These are phyloP conservation scores for Tuber melanosporum DNA, from an alignment of 495 filamentous ascomycete genomes.

Conservation along the genomic window DNA sequence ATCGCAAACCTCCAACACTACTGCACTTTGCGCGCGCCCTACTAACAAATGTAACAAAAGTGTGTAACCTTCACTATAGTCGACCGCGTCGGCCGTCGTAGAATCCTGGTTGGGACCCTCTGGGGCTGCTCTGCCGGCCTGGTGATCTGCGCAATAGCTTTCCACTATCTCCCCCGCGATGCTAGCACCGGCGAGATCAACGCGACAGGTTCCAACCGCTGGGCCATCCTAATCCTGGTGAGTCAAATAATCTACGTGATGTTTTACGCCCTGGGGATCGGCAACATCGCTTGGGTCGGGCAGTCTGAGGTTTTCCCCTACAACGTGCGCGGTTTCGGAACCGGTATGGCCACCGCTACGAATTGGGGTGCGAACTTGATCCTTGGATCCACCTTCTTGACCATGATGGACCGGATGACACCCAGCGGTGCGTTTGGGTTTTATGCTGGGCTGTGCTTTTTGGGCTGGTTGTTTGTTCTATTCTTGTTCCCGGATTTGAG, in stretches of 20 bases:
- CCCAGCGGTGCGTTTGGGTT: conserved; percentile 69
- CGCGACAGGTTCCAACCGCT: conserved; percentile 26
- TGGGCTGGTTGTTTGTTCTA: conserved; percentile 62
- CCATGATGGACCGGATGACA: conserved; percentile 71
- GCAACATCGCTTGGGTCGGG: conserved; percentile 81
- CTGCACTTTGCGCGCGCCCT: not conserved
- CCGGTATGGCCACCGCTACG: conserved; percentile 69
- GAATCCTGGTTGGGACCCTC: conserved; percentile 47
- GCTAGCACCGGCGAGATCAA: conserved; percentile 17
- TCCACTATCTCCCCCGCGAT: conserved; percentile 50
- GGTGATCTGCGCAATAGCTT: conserved; percentile 47
- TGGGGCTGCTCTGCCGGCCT: conserved; percentile 43
- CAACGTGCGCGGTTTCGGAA: conserved; percentile 72
- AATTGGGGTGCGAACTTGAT: conserved; percentile 86
- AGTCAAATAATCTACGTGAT: conserved; percentile 64
- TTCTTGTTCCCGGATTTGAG: conserved; percentile 77
- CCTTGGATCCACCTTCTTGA: conserved; percentile 79
- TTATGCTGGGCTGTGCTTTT: conserved; percentile 63
- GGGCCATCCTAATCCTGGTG: conserved; percentile 23
- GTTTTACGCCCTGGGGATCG: conserved; percentile 76
- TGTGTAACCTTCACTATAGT: conserved; percentile 50
- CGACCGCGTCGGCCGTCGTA: conserved; percentile 48
- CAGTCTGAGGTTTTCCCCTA: conserved; percentile 85
- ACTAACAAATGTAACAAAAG: conserved; percentile 2
- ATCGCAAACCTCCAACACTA: not conserved